Conservation (phyloP, 2,329 filamentous ascomycete species). For the Stachybotrys echinatus region DNA sequence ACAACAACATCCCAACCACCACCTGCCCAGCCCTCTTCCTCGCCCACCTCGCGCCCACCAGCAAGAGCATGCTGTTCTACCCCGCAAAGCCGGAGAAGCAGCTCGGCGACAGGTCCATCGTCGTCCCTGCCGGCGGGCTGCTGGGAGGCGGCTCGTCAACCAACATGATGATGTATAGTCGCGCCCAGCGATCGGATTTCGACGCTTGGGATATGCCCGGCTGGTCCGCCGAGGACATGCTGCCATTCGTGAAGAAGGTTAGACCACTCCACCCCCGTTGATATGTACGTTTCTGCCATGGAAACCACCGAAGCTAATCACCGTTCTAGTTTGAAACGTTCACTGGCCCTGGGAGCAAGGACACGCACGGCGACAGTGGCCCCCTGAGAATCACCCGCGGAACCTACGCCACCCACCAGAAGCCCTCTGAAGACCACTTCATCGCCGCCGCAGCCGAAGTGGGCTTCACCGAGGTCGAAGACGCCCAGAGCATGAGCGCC, state of each 20-base stretch:
- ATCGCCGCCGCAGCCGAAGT: slow-evolving; percentile 38
- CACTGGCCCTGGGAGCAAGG: slow-evolving; percentile 12
- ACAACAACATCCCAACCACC: slow-evolving; percentile 42
- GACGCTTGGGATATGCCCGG: background rate
- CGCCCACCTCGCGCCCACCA: slow-evolving; percentile 6
- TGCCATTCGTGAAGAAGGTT: background rate
- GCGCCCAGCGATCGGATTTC: slow-evolving; percentile 3
- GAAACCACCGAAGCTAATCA: too few species aligned
- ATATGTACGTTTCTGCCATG: too few species aligned
- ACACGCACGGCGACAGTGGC: slow-evolving; percentile 41
- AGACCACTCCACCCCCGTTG: background rate
- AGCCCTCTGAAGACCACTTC: slow-evolving; percentile 38
- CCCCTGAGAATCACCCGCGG: slow-evolving; percentile 46
- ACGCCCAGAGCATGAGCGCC: slow-evolving; percentile 42
- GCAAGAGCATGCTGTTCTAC: slow-evolving; percentile 11
- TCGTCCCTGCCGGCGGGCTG: slow-evolving; percentile 10
- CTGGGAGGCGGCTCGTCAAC: slow-evolving; percentile 13
- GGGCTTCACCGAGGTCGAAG: slow-evolving; percentile 43
- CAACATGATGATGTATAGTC: slow-evolving; percentile 19
- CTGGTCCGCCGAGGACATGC: background rate
- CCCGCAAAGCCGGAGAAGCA: slow-evolving; percentile 9
- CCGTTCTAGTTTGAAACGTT: slow-evolving; percentile 15
- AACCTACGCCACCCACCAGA: slow-evolving; percentile 27
- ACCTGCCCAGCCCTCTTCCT: slow-evolving; percentile 38
- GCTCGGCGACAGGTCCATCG: slow-evolving; percentile 10